A percentile compares a stretch with the other conserved stretches of the same genome.
These are phyloP conservation scores for Danielia reshetovae DNA, from an alignment of 805 yeast genomes.

Conservation along the genomic window DNA sequence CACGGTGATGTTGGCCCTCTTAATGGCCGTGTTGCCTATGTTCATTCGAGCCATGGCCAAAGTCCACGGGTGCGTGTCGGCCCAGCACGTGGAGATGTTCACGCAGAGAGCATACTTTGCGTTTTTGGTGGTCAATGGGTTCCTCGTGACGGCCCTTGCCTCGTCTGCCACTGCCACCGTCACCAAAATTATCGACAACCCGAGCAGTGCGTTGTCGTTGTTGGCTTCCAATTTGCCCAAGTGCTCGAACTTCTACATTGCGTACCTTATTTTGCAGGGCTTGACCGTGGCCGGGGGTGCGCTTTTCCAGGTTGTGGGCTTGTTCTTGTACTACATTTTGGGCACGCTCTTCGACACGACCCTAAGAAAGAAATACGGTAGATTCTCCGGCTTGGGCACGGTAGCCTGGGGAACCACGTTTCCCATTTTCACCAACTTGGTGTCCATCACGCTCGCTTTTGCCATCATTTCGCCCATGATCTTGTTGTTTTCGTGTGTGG, in stretches of 20 bases:
- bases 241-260: slow-evolving; percentile 68
- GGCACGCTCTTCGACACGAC: slow-evolving; percentile 58
- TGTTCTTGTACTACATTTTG: slow-evolving; percentile 55
- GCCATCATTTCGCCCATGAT: slow-evolving; percentile 80
- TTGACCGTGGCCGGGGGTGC: slow-evolving; percentile 62
- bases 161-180: slow-evolving; percentile 70
- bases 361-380: slow-evolving; percentile 60
- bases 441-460: slow-evolving; percentile 64
- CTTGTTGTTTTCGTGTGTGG: slow-evolving; percentile 64
- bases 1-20: slow-evolving; percentile 57
- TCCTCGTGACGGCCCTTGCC: slow-evolving; percentile 64
- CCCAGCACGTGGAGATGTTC: slow-evolving; percentile 55
- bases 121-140: slow-evolving; percentile 68
- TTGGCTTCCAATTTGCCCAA: slow-evolving; percentile 69
- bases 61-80: slow-evolving; percentile 53
- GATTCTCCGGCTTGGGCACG: slow-evolving; percentile 52
- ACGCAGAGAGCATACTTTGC: slow-evolving; percentile 68
- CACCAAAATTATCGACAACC: slow-evolving; percentile 55
- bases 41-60: slow-evolving; percentile 62
- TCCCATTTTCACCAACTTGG: slow-evolving; percentile 72
- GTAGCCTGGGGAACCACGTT: slow-evolving; percentile 72
- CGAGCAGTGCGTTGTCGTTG: slow-evolving; percentile 52
- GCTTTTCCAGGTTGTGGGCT: slow-evolving; percentile 56
- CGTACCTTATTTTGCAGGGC: slow-evolving; percentile 68
- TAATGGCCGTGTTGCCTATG: slow-evolving; percentile 65